A percentile compares a stretch with the other conserved stretches of the same genome.
phyloP scores from a whole-genome alignment of 2,329 filamentous ascomycete genomes.

The Aspergillus sp. region DNA sequence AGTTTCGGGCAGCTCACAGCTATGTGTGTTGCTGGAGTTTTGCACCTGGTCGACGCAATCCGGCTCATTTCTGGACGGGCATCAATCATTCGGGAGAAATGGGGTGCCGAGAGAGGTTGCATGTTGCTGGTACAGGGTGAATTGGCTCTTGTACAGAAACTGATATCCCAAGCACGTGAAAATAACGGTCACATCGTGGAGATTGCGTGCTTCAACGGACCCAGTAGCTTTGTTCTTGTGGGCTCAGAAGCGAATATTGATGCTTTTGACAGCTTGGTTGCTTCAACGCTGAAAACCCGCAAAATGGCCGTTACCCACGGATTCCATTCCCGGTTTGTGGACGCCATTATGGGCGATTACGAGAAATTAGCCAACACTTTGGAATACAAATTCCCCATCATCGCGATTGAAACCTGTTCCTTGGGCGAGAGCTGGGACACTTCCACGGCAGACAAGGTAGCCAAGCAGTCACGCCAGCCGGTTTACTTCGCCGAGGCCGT shows the following conservation, averaged over 20 bases:
- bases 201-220: background rate
- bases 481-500: background rate
- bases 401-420: background rate
- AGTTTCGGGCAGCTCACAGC: background rate
- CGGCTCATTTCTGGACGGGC: background rate
- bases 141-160: too few species aligned
- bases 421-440: background rate
- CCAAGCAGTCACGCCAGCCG: background rate
- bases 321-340: background rate
- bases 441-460: background rate
- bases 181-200: background rate
- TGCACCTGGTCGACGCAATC: background rate
- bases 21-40: background rate
- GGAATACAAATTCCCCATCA: background rate
- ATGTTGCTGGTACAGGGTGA: background rate
- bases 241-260: background rate
- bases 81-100: background rate
- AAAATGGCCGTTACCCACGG: background rate
- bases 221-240: background rate
- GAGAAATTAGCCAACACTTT: background rate
- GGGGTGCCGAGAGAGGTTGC: background rate
- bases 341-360: background rate
- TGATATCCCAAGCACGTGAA: too few species aligned
- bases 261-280: background rate
- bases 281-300: background rate